phyloP scores from a whole-genome alignment of 805 yeast genomes.

The Debaryomyces tyrocola region DNA sequence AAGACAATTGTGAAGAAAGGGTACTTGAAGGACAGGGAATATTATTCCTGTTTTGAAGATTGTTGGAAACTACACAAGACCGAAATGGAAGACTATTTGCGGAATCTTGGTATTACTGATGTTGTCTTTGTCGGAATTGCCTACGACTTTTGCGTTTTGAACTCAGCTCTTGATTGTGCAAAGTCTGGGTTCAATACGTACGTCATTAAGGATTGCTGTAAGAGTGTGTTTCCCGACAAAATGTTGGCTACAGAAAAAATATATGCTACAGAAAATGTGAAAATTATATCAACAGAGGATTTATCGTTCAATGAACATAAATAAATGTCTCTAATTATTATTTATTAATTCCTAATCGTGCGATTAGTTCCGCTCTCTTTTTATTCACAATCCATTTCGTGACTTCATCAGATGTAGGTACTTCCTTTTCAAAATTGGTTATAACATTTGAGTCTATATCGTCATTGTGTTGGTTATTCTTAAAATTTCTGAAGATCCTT shows the following conservation, averaged over 20 bases:
- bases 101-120: slow-evolving; percentile 47
- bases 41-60: slow-evolving; percentile 85
- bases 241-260: slow-evolving; percentile 29
- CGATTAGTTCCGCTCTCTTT: slow-evolving; percentile 43
- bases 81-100: slow-evolving; percentile 53
- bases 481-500: slow-evolving; percentile 7
- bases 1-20: slow-evolving; percentile 66
- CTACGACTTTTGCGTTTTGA: slow-evolving; percentile 79
- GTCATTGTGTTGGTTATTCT: not conserved
- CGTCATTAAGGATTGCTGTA: slow-evolving; percentile 58
- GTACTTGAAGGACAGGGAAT: slow-evolving; percentile 67
- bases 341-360: slow-evolving; percentile 32
- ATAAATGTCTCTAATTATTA: not conserved
- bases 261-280: slow-evolving; percentile 36
- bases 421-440: slow-evolving; percentile 17
- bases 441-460: slow-evolving; percentile 5
- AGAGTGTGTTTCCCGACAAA: slow-evolving; percentile 53
- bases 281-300: slow-evolving; percentile 15
- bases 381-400: slow-evolving; percentile 46
- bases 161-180: slow-evolving; percentile 72
- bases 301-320: slow-evolving; percentile 3
- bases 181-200: slow-evolving; percentile 59
- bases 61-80: slow-evolving; percentile 73
- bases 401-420: slow-evolving; percentile 41
- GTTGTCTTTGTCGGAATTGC: slow-evolving; percentile 83